Percentiles rank a stretch among this genome's conserved stretches.
phyloP scores from a whole-genome alignment of 306 rosid genomes.

The Dryas alaskensis region DNA sequence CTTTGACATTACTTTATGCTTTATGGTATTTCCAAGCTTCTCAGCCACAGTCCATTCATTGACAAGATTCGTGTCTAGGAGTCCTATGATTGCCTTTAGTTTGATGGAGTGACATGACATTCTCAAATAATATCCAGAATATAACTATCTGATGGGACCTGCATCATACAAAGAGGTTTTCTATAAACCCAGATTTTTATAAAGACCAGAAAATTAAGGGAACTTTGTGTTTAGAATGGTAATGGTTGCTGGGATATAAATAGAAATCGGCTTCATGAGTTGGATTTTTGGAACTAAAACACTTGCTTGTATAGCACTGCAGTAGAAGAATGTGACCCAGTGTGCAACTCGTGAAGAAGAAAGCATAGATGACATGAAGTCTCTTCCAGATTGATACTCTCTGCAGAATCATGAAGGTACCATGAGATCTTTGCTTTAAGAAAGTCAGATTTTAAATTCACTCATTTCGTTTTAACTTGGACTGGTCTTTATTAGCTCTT shows the following conservation, averaged over 20 bases:
- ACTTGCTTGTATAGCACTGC: conserved; percentile 54
- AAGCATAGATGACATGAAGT: conserved; percentile 45
- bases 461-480: neutral
- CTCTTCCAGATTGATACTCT: conserved; percentile 51
- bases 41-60: conserved; percentile 63
- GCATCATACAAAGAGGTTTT: conserved; percentile 14
- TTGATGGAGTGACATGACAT: conserved; percentile 58
- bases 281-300: conserved; percentile 49
- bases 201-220: conserved; percentile 12
- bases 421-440: conserved; percentile 12
- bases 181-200: neutral
- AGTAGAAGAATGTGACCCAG: conserved; percentile 61
- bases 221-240: conserved; percentile 43
- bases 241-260: conserved; percentile 54
- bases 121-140: conserved; percentile 62
- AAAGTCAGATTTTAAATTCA: neutral
- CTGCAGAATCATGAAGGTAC: conserved; percentile 35
- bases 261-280: conserved; percentile 44
- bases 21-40: conserved; percentile 48
- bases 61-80: conserved; percentile 51
- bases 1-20: conserved; percentile 37
- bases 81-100: conserved; percentile 56
- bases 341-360: conserved; percentile 60
- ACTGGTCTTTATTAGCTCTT: neutral
- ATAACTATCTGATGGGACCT: conserved; percentile 46